A percentile compares a stretch with the other conserved stretches of the same genome.
phyloP scores from a whole-genome alignment of 176 grass and related monocot genomes.

The Phyllostachys edulis region DNA sequence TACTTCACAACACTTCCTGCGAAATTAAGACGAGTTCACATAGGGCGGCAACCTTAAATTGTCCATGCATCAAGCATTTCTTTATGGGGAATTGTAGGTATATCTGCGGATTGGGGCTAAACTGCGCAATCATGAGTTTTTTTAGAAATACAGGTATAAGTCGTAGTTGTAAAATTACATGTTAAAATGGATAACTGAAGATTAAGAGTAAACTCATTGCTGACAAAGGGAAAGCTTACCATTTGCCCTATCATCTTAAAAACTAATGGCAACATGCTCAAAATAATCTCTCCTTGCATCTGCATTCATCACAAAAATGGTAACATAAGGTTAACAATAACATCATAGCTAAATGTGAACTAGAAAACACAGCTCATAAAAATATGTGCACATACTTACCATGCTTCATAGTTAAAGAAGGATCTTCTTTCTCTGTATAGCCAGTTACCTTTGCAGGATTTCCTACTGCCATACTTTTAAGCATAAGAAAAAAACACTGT shows the following conservation, averaged over 20 bases:
- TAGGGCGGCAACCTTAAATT: not conserved
- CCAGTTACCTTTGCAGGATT: slow-evolving; percentile 96
- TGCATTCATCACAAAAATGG: slow-evolving; percentile 42
- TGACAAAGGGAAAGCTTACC: slow-evolving; percentile 41
- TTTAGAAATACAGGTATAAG: not conserved
- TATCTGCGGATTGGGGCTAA: not conserved
- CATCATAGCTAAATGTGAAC: not conserved
- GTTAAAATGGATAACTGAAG: not conserved
- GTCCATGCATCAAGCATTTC: not conserved
- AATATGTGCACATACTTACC: slow-evolving; percentile 49
- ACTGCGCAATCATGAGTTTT: not conserved
- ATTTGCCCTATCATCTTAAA: slow-evolving; percentile 38
- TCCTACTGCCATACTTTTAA: slow-evolving; percentile 86
- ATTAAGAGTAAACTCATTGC: not conserved
- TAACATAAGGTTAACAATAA: not conserved
- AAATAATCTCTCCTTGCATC: slow-evolving; percentile 95
- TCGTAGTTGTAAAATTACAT: not conserved
- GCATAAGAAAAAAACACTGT: slow-evolving; percentile 24
- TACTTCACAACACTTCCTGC: slow-evolving; percentile 26
- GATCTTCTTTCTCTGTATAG: slow-evolving; percentile 79
- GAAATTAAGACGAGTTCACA: not conserved
- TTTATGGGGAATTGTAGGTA: not conserved
- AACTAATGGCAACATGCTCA: slow-evolving; percentile 71
- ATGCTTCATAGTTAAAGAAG: slow-evolving; percentile 98
- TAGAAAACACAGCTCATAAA: not conserved